Conservation (phyloP, 495 filamentous ascomycete genomes). For the Tuber indicum region DNA sequence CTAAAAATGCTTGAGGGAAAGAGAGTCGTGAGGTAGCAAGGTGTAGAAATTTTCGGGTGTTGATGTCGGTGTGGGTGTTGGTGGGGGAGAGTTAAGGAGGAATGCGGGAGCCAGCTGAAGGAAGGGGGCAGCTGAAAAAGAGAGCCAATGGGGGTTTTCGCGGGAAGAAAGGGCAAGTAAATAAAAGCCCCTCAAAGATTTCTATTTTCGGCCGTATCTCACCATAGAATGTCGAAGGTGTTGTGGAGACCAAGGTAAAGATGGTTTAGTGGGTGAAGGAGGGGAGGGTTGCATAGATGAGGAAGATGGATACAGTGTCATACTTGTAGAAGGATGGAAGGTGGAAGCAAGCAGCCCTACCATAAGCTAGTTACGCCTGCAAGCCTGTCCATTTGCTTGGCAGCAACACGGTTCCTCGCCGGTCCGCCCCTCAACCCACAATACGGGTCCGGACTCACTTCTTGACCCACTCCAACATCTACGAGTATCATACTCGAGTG, state of each 20-base stretch:
- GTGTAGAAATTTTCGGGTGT: neutral
- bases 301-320: neutral
- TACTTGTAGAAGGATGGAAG: neutral
- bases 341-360: too few species aligned
- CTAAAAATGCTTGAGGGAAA: neutral
- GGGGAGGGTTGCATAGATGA: neutral
- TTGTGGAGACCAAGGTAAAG: neutral
- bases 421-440: neutral
- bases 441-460: neutral
- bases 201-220: neutral
- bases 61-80: neutral
- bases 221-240: neutral
- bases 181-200: neutral
- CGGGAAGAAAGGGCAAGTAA: neutral
- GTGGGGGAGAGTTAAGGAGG: neutral
- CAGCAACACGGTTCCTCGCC: neutral
- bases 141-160: neutral
- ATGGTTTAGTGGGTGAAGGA: neutral
- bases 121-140: neutral
- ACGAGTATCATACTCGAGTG: too few species aligned
- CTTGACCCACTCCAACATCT: neutral
- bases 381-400: neutral
- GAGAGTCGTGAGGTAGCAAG: neutral
- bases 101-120: neutral
- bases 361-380: neutral